Percentiles rank a stretch among this genome's conserved stretches.
Evolutionary conservation across 345 rosid species (phyloP).

Genomic region (Limnanthes douglasii): DNA sequence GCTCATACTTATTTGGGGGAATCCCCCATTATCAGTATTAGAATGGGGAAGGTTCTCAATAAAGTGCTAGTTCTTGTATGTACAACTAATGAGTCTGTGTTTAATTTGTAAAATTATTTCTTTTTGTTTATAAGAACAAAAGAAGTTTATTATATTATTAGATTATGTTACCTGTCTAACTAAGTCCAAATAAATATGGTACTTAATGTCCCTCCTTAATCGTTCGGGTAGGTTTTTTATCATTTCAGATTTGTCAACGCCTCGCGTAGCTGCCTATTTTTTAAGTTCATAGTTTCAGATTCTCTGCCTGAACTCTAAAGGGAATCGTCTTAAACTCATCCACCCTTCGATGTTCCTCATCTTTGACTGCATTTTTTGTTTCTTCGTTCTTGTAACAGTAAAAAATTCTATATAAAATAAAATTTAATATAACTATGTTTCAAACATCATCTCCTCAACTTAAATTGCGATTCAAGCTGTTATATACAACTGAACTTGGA

Average conservation of each 20-base stretch:
- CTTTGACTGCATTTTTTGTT: constrained; percentile 91
- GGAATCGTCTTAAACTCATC: constrained; percentile 88
- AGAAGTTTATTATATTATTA: too few species aligned
- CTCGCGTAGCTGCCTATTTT: constrained; percentile 96
- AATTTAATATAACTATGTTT: too few species aligned
- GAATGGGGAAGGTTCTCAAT: too few species aligned
- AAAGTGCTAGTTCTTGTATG: too few species aligned
- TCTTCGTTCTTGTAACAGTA: constrained; percentile 87
- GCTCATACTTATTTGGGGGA: too few species aligned
- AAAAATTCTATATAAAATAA: constrained; percentile 36
- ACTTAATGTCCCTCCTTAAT: constrained; percentile 87
- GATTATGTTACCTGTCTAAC: constrained; percentile 79
- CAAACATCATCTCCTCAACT: too few species aligned
- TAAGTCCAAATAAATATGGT: constrained; percentile 81
- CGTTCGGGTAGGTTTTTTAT: constrained; percentile 82
- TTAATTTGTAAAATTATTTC: too few species aligned
- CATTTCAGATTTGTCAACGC: constrained; percentile 85
- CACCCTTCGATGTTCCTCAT: constrained; percentile 99
- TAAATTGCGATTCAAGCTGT: too few species aligned
- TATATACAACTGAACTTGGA: too few species aligned
- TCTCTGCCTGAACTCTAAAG: constrained; percentile 69
- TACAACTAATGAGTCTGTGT: too few species aligned
- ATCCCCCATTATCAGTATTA: too few species aligned
- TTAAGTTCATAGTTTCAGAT: constrained; percentile 88
- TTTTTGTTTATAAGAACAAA: too few species aligned